Base-by-base conservation (phyloP, 345 rosid species). In the Fremontodendron californicum region DNA sequence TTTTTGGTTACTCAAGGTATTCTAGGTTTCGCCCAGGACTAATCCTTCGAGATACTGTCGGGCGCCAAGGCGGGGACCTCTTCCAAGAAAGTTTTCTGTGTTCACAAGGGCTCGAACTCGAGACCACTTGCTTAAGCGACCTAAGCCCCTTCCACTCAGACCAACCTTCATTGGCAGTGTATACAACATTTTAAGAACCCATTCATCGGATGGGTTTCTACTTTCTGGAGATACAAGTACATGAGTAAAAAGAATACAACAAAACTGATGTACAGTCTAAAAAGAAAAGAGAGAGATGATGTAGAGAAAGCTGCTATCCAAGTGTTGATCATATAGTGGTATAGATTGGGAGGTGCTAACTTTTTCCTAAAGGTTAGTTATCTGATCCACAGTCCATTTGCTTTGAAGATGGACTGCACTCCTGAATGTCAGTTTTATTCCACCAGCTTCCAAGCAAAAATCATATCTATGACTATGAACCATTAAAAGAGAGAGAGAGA, bases 131-230 rank as follows among this genome's bases (percentile, higher is more conserved):
- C n/a, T n/a, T n/a, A n/a, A n/a, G n/a, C n/a, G n/a, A n/a, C n/a
- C n/a, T n/a, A n/a, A n/a, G n/a, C n/a, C n/a, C n/a, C n/a, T n/a
- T n/a, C n/a, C n/a, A n/a, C n/a, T n/a, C n/a, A n/a, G n/a, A n/a
- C n/a, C n/a, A n/a, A n/a, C n/a, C n/a, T n/a, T n/a, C n/a, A n/a
- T n/a, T n/a, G n/a, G n/a, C 48, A 37, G 45, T 76, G 39, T 72
- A 58, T 64, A 71, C 78, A 78, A 37, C 57, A 63, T 63, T 60
- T 60, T 57, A 12, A n/a, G 69, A 67, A 66, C 80, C 84, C 62
- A 77, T 11, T 66, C 63, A 64, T 35, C 16, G 48, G 8, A 75
- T 54, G 40, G 66, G 73, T 62, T 71, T 48, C 60, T 31, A 71
- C 9, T 64, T 37, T 67, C 31, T 79, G 70, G 19, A 71, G 33